Conservation (phyloP, 495 filamentous ascomycete genomes). For the Cercophora newfieldiana region DNA sequence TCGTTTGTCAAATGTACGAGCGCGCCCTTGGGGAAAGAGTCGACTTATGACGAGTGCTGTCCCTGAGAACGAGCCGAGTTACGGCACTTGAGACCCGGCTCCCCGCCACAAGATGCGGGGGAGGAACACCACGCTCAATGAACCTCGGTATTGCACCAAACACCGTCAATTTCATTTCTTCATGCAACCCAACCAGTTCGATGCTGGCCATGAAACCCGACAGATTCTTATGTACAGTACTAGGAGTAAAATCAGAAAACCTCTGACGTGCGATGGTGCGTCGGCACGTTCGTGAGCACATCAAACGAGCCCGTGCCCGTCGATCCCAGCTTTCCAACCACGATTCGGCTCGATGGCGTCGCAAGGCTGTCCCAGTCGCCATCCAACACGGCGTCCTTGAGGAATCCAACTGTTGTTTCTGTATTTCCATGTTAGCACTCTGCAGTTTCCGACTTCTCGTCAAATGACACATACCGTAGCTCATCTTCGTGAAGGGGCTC, state of each 20-base stretch:
- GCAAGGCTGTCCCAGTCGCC: conserved; percentile 85
- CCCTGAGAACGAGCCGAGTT: neutral
- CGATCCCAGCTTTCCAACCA: conserved; percentile 76
- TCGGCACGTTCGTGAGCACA: conserved; percentile 59
- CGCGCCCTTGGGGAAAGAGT: conserved; percentile 6
- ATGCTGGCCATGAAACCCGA: neutral
- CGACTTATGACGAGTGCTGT: neutral
- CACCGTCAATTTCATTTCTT: neutral
- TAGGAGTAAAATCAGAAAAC: conserved; percentile 19
- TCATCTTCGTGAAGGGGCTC: conserved; percentile 95
- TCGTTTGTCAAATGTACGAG: neutral
- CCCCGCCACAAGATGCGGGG: conserved; percentile 2
- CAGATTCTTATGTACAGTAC: neutral
- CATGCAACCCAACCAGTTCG: neutral
- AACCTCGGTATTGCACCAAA: neutral
- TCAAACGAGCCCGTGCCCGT: conserved; percentile 93
- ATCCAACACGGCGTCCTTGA: conserved; percentile 87
- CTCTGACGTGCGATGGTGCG: conserved; percentile 29
- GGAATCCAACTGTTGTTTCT: conserved; percentile 88
- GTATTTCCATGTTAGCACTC: conserved; percentile 15
- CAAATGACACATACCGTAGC: conserved; percentile 59
- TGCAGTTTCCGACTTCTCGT: neutral
- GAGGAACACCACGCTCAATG: neutral
- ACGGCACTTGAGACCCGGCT: neutral
- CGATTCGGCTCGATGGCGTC: conserved; percentile 83